Evolutionary conservation across 2,329 filamentous ascomycete species (phyloP).

Genomic region (Helotiales sp.): DNA sequence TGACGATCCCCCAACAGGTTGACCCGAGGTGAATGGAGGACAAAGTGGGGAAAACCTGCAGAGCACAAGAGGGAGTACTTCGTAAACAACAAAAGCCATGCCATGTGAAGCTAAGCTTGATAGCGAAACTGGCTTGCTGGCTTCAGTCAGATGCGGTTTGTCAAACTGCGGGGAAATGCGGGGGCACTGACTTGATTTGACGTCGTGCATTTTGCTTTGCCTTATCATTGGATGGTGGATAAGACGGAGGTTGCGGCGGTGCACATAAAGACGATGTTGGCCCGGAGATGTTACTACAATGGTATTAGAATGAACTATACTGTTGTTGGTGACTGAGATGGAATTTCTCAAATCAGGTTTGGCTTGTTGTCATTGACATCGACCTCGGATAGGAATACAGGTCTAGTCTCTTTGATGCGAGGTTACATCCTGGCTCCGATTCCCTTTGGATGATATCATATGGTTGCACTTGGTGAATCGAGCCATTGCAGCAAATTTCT

Average conservation of each 20-base stretch:
- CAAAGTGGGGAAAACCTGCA: background rate
- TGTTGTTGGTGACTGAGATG: background rate
- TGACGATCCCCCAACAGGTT: background rate
- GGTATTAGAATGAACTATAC: background rate
- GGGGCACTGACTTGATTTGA: background rate
- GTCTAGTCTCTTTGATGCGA: no score
- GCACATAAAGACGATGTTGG: background rate
- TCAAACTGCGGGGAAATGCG: slow-evolving; percentile 6
- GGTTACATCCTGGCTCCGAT: no score
- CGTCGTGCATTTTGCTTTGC: background rate
- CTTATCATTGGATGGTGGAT: slow-evolving; percentile 1
- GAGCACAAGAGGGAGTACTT: background rate
- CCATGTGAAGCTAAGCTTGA: slow-evolving; percentile 4
- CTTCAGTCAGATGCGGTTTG: background rate
- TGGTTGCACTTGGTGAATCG: background rate
- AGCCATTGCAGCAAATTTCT: background rate
- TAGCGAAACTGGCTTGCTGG: no score
- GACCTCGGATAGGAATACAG: no score
- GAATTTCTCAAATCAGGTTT: background rate
- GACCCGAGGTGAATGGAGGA: slow-evolving; percentile 1
- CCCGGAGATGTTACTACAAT: background rate
- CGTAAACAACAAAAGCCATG: background rate
- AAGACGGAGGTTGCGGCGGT: background rate
- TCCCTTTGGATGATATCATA: background rate
- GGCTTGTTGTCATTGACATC: background rate